A percentile compares a stretch with the other conserved stretches of the same genome.
Conservation (phyloP, 2,329 filamentous ascomycete genomes). For the Apiospora pterosperma region DNA sequence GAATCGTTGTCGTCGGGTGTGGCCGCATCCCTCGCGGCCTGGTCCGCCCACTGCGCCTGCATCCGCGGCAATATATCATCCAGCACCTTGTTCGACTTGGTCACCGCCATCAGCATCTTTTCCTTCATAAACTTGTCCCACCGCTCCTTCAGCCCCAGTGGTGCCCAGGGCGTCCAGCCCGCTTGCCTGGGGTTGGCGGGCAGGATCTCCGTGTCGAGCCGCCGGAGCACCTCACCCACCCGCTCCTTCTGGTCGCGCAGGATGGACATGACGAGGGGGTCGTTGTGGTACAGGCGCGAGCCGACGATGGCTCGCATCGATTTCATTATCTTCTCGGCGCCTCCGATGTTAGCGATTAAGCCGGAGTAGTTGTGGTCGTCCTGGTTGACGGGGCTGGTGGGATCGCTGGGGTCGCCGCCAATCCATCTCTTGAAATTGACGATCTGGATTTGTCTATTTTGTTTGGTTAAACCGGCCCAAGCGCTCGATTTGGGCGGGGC, state of each 20-base stretch:
- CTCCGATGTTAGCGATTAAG: background rate
- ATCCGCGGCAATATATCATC: constrained; percentile 8
- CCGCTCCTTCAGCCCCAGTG: constrained; percentile 7
- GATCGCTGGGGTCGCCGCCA: background rate
- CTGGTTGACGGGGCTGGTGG: no score
- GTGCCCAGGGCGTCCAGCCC: constrained; percentile 5
- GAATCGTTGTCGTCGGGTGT: background rate
- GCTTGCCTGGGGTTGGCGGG: constrained; percentile 5
- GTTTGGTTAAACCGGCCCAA: background rate
- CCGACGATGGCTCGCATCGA: constrained; percentile 2
- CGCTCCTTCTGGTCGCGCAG: constrained; percentile 5
- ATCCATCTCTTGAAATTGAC: constrained; percentile 2
- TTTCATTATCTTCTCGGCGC: constrained; percentile 6
- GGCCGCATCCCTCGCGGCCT: constrained; percentile 7
- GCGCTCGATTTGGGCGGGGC: constrained; percentile 3
- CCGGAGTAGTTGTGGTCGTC: background rate
- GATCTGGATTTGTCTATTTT: constrained; percentile 2
- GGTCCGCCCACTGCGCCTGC: constrained; percentile 7
- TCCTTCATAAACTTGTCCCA: constrained; percentile 9
- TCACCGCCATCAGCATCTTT: constrained; percentile 6
- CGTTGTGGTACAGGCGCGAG: constrained; percentile 7
- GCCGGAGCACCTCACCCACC: constrained; percentile 4
- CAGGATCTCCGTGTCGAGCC: constrained; percentile 6
- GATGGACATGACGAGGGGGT: constrained; percentile 2
- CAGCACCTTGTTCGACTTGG: constrained; percentile 8